These are phyloP conservation scores for Colletotrichum sp. DNA, from an alignment of 2,329 filamentous ascomycete genomes.

Conservation along the genomic window DNA sequence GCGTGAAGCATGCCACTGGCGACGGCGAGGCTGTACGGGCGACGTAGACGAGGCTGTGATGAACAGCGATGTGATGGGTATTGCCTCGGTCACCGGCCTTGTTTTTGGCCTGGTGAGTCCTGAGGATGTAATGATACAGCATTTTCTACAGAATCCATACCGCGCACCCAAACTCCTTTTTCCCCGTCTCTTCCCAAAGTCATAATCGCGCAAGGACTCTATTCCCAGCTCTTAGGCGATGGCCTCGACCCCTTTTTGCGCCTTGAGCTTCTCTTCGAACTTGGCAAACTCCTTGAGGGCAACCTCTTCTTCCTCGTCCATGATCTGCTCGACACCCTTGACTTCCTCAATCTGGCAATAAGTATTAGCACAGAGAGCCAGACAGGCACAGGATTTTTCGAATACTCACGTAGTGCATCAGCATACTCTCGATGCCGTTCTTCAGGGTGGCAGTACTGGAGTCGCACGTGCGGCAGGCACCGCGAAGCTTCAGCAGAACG, in stretches of 20 bases:
- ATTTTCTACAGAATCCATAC: not conserved
- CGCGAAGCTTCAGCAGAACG: conserved; percentile 86
- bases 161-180: not conserved
- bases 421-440: conserved; percentile 97
- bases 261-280: conserved; percentile 83
- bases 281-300: conserved; percentile 87
- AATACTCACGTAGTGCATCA: conserved; percentile 88
- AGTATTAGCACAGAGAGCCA: conserved; percentile 21
- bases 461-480: conserved; percentile 94
- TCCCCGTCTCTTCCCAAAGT: not conserved
- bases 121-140: conserved; percentile 5
- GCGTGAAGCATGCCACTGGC: not conserved
- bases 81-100: conserved; percentile 2
- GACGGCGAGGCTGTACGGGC: not conserved
- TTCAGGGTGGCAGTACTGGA: conserved; percentile 96
- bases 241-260: conserved; percentile 49
- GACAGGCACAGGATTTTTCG: not conserved
- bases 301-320: conserved; percentile 92
- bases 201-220: not conserved
- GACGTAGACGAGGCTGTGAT: not conserved
- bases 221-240: not conserved
- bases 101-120: not conserved
- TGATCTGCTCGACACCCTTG: conserved; percentile 86
- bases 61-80: conserved; percentile 4
- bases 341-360: conserved; percentile 87